Percentiles rank a stretch among this genome's conserved stretches.
Conservation (phyloP, 2,329 filamentous ascomycete species). For the Bipolaris oryzae region DNA sequence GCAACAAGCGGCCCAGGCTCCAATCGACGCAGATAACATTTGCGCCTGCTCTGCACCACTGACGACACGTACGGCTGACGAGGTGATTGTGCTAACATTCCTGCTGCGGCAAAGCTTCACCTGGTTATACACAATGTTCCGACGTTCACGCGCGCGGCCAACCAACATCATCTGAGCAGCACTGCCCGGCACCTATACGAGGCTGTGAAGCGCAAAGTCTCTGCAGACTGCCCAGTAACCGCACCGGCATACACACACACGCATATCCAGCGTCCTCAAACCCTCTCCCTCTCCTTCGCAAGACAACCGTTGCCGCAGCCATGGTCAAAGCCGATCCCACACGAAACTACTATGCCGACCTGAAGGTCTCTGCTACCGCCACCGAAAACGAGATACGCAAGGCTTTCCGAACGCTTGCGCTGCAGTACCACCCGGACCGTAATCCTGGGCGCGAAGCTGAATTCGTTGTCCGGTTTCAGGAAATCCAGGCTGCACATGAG, state of each 20-base stretch:
- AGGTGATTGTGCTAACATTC: slow-evolving; percentile 22
- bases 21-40: slow-evolving; percentile 21
- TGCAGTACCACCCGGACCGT: slow-evolving; percentile 87
- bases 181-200: slow-evolving; percentile 35
- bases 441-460: slow-evolving; percentile 83
- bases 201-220: slow-evolving; percentile 22
- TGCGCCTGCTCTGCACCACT: slow-evolving; percentile 20
- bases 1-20: slow-evolving; percentile 21
- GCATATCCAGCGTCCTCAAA: neutral
- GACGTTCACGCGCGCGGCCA: slow-evolving; percentile 33
- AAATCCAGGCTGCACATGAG: slow-evolving; percentile 85
- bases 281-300: slow-evolving; percentile 2
- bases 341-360: slow-evolving; percentile 84
- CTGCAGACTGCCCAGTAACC: slow-evolving; percentile 9
- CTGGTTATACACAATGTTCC: slow-evolving; percentile 30
- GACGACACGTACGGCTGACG: slow-evolving; percentile 28
- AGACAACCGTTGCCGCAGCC: slow-evolving; percentile 7
- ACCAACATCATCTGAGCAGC: slow-evolving; percentile 44
- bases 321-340: slow-evolving; percentile 73
- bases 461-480: slow-evolving; percentile 81
- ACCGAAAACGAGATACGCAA: slow-evolving; percentile 80
- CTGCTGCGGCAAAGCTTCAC: slow-evolving; percentile 11
- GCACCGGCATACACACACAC: slow-evolving; percentile 32
- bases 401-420: slow-evolving; percentile 82
- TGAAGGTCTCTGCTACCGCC: slow-evolving; percentile 72